Conservation (phyloP, 495 filamentous ascomycete genomes). For the Trichoderma gamsii region DNA sequence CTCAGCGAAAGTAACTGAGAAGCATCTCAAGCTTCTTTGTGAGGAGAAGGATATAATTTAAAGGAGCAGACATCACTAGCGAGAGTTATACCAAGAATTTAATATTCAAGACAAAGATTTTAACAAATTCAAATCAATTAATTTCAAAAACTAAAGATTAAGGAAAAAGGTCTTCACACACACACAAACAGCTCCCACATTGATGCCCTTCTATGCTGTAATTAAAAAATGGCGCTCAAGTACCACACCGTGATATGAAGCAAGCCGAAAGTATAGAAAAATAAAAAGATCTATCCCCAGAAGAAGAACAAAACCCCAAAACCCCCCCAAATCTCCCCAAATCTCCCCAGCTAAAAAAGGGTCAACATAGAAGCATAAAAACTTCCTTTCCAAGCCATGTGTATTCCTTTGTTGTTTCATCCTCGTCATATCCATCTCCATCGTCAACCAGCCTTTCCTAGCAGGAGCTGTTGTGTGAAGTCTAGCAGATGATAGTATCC, state of each 20-base stretch:
- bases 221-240: not conserved
- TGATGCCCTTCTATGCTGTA: slow-evolving; percentile 12
- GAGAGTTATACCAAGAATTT: too few relatives aligned
- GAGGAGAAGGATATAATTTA: too few relatives aligned
- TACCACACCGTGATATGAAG: not conserved
- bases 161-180: not conserved
- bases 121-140: not conserved
- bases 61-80: too few relatives aligned
- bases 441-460: not conserved
- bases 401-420: not conserved
- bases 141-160: not conserved
- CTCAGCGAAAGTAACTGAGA: not conserved
- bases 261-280: not conserved
- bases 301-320: not conserved
- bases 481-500: not conserved
- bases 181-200: not conserved
- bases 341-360: not conserved
- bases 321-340: not conserved
- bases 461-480: not conserved
- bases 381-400: not conserved
- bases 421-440: too few relatives aligned
- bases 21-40: not conserved
- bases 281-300: slow-evolving; percentile 9
- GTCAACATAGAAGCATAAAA: not conserved
- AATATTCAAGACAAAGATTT: too few relatives aligned